Conservation (phyloP, 176 grass and related monocot genomes). For the Puya raimondii region DNA sequence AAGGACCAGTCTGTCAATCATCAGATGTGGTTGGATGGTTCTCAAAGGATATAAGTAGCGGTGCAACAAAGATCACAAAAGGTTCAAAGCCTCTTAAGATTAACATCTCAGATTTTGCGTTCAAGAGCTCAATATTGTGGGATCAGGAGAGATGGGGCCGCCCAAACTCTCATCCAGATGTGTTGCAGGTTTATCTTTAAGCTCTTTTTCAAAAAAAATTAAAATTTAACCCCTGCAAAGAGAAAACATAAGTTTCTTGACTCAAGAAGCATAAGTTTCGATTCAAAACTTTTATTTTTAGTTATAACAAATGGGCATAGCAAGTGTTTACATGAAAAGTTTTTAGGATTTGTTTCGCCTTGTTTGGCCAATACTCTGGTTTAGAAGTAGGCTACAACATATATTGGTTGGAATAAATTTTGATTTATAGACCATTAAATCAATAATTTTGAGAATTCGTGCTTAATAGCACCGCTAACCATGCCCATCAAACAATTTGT, state of each 20-base stretch:
- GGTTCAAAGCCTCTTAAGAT: constrained; percentile 23
- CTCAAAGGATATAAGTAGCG: constrained; percentile 22
- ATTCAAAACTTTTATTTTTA: not conserved
- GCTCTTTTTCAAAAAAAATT: not conserved
- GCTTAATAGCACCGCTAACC: too few relatives aligned
- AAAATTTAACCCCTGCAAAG: not conserved
- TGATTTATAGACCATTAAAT: too few relatives aligned
- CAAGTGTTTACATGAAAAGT: too few relatives aligned
- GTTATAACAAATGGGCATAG: too few relatives aligned
- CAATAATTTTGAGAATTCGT: too few relatives aligned
- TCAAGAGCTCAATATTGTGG: constrained; percentile 67
- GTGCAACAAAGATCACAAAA: not conserved
- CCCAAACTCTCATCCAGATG: constrained; percentile 22
- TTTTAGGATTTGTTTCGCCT: too few relatives aligned
- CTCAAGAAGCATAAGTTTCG: not conserved
- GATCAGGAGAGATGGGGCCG: constrained; percentile 31
- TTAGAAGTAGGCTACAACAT: too few relatives aligned
- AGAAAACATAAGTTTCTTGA: not conserved
- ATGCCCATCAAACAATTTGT: too few relatives aligned
- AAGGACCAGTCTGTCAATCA: constrained; percentile 41
- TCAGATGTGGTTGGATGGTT: constrained; percentile 46
- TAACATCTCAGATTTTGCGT: constrained; percentile 36
- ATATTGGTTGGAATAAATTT: too few relatives aligned
- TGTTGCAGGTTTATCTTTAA: constrained; percentile 30
- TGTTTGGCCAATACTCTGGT: too few relatives aligned